These are phyloP conservation scores for Medicago ruthenica DNA, from an alignment of 306 rosid genomes.

Conservation along the genomic window DNA sequence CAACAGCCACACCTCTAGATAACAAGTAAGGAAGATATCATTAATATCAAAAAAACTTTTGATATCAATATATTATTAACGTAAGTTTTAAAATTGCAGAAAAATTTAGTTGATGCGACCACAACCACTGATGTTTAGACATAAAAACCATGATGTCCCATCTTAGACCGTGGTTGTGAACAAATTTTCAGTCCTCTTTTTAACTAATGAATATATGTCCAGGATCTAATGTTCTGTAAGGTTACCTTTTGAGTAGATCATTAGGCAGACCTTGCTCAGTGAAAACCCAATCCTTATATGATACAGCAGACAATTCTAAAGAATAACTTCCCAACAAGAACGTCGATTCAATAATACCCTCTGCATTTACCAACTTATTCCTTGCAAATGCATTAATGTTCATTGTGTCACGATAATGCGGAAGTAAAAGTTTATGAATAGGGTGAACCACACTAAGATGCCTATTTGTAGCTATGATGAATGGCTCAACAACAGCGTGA, in stretches of 20 bases:
- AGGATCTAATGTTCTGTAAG: background rate
- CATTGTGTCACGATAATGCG: conserved; percentile 56
- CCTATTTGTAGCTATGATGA: conserved; percentile 49
- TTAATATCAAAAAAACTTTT: background rate
- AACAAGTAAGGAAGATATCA: background rate
- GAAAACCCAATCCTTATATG: conserved; percentile 49
- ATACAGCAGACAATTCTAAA: conserved; percentile 45
- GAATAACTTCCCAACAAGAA: conserved; percentile 43
- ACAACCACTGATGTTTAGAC: no score
- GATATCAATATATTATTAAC: background rate
- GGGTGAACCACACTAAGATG: conserved; percentile 54
- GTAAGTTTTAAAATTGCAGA: no score
- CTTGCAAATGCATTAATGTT: conserved; percentile 48
- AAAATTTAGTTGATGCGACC: background rate
- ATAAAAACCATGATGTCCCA: no score
- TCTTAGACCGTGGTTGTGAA: no score
- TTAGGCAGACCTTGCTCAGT: conserved; percentile 45
- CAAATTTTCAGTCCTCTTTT: no score
- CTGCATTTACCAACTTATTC: conserved; percentile 45
- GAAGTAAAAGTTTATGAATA: conserved; percentile 44
- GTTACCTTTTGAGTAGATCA: conserved; percentile 51
- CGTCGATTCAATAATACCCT: conserved; percentile 47
- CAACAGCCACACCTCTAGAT: conserved; percentile 62
- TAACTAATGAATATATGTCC: no score
- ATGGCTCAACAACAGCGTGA: conserved; percentile 79